Evolutionary conservation across 495 filamentous ascomycete species (phyloP), one percentile per base, ranked within the genome.

Genomic region (Acidiella bohemica): DNA sequence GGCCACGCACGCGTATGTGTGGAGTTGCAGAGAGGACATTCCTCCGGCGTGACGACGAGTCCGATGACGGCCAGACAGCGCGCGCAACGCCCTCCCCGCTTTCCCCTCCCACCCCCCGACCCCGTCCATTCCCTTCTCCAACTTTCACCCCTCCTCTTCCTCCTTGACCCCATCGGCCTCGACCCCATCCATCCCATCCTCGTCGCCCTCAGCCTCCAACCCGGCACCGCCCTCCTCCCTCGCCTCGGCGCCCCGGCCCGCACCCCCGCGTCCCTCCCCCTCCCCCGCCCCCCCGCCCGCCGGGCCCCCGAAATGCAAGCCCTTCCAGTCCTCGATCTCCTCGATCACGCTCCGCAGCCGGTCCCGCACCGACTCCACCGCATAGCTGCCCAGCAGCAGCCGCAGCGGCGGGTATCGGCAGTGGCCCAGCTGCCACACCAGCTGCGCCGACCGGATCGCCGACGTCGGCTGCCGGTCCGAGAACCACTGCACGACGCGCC

Each of bases 391-490:
- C 40, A 97, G 55, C 39, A 95, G 67, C 46, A 97, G 59, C 18
- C 90, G 59, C 41, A 97, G 53, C 0, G 90, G 90, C 33, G 90
- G 90, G 53, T 85, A 92, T 12, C 71, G 74, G 60, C 90, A 96
- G 62, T 96, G 90, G 0, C 78, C 90, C 27, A 96, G 64, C 67
- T 96, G 84, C 90, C 90, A 96, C 6, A 95, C 80, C 45, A 95
- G 64, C 67, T 95, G 83, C n/a, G 87, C 87, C 41, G 84, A 84
- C 60, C 90, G 90, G 34, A 93, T 79, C 8, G 84, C 85, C 50
- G 81, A 92, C 7, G 84, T 88, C 3, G 88, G 90, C 60, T 95
- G 86, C 41, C 81, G 74, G 42, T 94, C 84, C 14, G 80, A 81
- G 1, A 96, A 64, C 90, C 90, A 96, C 60, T 90, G 81, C n/a